These are phyloP conservation scores for Mucor sp. DNA, from an alignment of 371 early-diverging fungal species.

Conservation along the genomic window DNA sequence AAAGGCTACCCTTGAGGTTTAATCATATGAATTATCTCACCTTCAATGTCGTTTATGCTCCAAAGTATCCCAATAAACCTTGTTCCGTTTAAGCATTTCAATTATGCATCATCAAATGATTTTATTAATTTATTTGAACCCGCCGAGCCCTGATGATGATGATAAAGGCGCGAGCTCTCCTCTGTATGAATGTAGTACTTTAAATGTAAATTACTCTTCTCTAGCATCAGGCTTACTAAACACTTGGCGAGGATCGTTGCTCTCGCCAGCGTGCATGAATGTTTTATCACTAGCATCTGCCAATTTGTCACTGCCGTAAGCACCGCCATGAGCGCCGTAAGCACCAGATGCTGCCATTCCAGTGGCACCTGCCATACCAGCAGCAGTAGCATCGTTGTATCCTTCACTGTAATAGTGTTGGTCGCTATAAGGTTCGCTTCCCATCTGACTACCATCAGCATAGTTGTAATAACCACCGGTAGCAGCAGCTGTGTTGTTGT, in stretches of 20 bases:
- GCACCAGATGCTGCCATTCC: neutral
- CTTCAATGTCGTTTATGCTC: too few species aligned
- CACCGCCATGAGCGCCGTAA: neutral
- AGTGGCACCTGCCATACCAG: neutral
- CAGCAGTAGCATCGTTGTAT: neutral
- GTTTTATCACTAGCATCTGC: neutral
- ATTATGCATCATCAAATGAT: too few species aligned
- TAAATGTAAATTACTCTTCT: neutral
- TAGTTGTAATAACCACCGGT: neutral
- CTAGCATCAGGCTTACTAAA: slow-evolving; percentile 13
- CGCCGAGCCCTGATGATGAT: too few species aligned
- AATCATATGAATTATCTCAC: too few species aligned
- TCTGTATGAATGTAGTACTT: too few species aligned
- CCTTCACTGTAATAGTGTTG: neutral
- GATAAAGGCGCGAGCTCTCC: too few species aligned
- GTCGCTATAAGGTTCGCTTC: neutral
- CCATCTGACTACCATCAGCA: neutral
- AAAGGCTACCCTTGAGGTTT: too few species aligned
- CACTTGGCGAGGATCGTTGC: neutral
- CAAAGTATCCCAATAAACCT: too few species aligned
- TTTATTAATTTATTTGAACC: too few species aligned
- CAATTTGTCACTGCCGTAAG: neutral
- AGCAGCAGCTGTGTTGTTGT: neutral
- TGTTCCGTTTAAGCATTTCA: too few species aligned
- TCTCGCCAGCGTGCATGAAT: neutral